These are phyloP conservation scores for Colletotrichum horii DNA, from an alignment of 2,329 filamentous ascomycete genomes.

Conservation along the genomic window DNA sequence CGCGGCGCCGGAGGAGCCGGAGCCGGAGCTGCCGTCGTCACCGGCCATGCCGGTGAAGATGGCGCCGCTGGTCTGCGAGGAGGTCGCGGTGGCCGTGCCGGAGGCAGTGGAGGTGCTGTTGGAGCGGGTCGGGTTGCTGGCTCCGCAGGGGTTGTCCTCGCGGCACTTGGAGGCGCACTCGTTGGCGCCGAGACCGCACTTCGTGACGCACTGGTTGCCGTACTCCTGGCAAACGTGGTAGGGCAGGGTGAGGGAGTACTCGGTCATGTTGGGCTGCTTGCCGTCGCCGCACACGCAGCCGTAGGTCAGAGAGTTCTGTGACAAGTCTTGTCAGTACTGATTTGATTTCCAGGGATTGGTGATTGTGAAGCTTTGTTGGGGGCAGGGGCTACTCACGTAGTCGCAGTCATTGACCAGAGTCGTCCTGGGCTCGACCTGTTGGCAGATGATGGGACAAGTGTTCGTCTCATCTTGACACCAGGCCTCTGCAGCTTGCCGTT, in stretches of 20 bases:
- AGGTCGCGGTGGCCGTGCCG: conserved; percentile 41
- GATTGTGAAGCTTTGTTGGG: not conserved
- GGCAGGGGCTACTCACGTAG: conserved; percentile 50
- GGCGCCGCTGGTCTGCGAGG: conserved; percentile 32
- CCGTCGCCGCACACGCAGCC: conserved; percentile 74
- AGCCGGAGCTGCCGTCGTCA: conserved; percentile 9
- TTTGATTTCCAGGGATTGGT: not conserved
- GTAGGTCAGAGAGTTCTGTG: conserved; percentile 66
- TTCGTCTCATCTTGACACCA: conserved; percentile 72
- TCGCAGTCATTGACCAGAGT: conserved; percentile 71
- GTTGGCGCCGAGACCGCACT: conserved; percentile 59
- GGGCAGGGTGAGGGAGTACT: conserved; percentile 80
- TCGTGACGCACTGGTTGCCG: conserved; percentile 69
- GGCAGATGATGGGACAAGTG: conserved; percentile 76
- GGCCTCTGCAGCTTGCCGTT: conserved; percentile 41
- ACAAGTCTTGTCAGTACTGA: not conserved
- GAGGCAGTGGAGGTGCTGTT: conserved; percentile 66
- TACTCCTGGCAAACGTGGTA: conserved; percentile 78
- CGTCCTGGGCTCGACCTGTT: conserved; percentile 58
- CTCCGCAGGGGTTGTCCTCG: conserved; percentile 75
- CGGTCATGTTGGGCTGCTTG: conserved; percentile 71
- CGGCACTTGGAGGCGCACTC: conserved; percentile 67
- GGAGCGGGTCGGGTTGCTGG: conserved; percentile 63
- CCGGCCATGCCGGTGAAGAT: conserved; percentile 41
- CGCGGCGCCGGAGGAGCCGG: conserved; percentile 28